Percentiles rank a stretch among this genome's conserved stretches.
These are phyloP conservation scores for Botrytis byssoidea DNA, from an alignment of 2,329 filamentous ascomycete genomes.

Conservation along the genomic window DNA sequence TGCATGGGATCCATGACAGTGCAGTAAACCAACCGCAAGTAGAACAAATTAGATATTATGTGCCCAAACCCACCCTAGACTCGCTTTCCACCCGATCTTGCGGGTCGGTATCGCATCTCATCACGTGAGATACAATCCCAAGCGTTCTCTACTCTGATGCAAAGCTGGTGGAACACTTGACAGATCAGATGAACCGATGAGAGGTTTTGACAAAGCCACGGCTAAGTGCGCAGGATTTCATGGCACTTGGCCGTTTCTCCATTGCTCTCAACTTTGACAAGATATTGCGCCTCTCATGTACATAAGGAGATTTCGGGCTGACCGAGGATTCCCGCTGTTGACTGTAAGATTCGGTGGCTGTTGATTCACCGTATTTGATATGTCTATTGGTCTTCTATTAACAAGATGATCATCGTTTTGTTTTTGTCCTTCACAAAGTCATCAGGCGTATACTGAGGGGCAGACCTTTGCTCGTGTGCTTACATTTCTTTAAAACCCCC, in stretches of 20 bases:
- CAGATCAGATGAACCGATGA: not conserved
- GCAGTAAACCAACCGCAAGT: not conserved
- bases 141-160: not conserved
- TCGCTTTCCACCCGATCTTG: not conserved
- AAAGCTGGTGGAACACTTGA: not conserved
- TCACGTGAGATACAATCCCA: conserved; percentile 8
- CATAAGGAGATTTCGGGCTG: conserved; percentile 13
- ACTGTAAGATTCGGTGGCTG: not conserved
- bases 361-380: not conserved
- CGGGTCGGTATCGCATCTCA: conserved; percentile 6
- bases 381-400: not conserved
- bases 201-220: not conserved
- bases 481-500: conserved; percentile 1
- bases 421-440: not conserved
- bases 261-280: not conserved
- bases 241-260: conserved; percentile 1
- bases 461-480: not conserved
- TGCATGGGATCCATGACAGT: not conserved
- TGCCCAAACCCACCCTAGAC: not conserved
- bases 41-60: not conserved
- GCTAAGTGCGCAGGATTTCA: not conserved
- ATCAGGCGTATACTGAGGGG: not conserved
- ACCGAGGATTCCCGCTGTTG: not conserved
- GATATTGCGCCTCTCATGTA: conserved; percentile 14
- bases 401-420: not conserved